phyloP scores from a whole-genome alignment of 495 filamentous ascomycete species.

The Tuber melanosporum region DNA sequence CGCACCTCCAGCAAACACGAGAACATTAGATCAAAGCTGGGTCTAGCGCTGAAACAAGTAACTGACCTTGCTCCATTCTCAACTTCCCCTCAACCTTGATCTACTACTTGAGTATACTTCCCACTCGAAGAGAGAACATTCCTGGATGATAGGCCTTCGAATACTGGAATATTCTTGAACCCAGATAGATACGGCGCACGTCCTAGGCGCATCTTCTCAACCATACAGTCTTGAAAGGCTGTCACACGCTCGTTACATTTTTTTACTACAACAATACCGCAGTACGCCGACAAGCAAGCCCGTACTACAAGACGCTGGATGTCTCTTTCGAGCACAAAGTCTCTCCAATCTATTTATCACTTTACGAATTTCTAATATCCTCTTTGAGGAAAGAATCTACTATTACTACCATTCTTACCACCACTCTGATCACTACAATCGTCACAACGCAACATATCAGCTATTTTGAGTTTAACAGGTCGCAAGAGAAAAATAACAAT shows the following conservation, averaged over 20 bases:
- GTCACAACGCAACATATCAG: background rate
- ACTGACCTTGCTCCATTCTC: background rate
- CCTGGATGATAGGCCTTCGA: background rate
- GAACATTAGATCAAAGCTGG: background rate
- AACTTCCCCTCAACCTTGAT: background rate
- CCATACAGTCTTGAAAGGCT: background rate
- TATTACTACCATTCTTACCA: background rate
- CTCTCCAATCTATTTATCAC: constrained; percentile 13
- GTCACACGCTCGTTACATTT: constrained; percentile 26
- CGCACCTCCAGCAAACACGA: background rate
- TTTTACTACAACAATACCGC: constrained; percentile 12
- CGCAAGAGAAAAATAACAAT: constrained; percentile 39
- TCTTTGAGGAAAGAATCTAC: constrained; percentile 9
- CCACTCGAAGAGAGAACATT: constrained; percentile 1
- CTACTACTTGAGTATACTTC: background rate
- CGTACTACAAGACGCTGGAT: constrained; percentile 35
- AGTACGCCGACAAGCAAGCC: background rate
- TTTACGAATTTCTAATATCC: constrained; percentile 16
- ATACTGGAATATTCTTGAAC: background rate
- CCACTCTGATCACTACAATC: background rate
- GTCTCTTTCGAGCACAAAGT: constrained; percentile 34
- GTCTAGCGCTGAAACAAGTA: background rate
- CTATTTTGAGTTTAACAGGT: background rate
- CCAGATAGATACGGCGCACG: background rate
- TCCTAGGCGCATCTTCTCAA: background rate